phyloP scores from a whole-genome alignment of 345 rosid genomes.

The Eucalyptus cloeziana region DNA sequence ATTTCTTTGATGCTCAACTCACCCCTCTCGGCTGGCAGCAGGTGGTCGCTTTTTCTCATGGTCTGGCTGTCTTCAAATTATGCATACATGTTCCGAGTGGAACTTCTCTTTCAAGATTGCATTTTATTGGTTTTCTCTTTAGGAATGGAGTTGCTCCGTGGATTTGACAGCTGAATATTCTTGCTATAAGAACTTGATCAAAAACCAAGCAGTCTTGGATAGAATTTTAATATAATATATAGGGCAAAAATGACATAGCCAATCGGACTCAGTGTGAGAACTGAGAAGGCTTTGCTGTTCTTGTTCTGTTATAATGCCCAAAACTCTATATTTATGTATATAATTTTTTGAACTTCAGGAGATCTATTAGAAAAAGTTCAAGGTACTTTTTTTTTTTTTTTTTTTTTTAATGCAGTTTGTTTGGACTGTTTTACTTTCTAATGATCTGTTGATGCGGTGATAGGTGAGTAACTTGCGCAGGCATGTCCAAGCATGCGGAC shows the following conservation, averaged over 20 bases:
- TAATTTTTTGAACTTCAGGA: background rate
- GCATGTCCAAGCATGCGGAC: constrained; percentile 20
- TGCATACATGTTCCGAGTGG: background rate
- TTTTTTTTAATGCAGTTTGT: background rate
- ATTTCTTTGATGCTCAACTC: constrained; percentile 63
- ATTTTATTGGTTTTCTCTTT: background rate
- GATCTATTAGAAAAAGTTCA: background rate
- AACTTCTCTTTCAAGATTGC: background rate
- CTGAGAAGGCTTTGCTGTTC: background rate
- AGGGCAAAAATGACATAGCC: background rate
- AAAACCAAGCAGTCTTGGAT: background rate
- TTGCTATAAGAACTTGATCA: background rate
- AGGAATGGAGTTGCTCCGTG: background rate
- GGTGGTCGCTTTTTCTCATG: constrained; percentile 8
- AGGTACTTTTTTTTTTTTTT: no score
- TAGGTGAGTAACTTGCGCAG: constrained; percentile 29
- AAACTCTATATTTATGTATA: background rate
- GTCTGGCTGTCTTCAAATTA: background rate
- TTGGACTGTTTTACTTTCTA: background rate
- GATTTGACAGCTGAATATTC: background rate
- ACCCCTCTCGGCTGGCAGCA: constrained; percentile 85
- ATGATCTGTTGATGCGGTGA: background rate
- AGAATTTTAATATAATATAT: background rate
- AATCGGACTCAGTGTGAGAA: background rate
- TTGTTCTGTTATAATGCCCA: background rate